These are phyloP conservation scores for Solanum tacnaense DNA, from an alignment of 257 asterid species.

Conservation along the genomic window DNA sequence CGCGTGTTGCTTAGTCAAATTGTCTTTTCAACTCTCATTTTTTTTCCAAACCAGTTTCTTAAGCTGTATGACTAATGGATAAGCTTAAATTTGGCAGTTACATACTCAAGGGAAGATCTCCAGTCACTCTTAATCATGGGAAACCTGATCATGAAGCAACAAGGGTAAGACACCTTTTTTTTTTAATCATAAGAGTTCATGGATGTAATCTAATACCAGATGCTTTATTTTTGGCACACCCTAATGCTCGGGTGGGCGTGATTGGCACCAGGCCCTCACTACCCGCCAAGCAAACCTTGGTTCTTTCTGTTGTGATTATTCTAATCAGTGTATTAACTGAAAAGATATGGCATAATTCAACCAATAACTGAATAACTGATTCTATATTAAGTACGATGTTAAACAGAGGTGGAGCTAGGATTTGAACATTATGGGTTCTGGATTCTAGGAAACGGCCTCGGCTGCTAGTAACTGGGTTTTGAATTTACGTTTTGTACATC, in stretches of 20 bases:
- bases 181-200: background rate
- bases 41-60: background rate
- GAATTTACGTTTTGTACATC: background rate
- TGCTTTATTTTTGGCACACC: background rate
- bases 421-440: background rate
- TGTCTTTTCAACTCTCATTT: background rate
- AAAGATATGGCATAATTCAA: background rate
- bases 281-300: background rate
- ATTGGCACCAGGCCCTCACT: background rate
- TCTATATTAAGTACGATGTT: background rate
- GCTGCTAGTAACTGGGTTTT: background rate
- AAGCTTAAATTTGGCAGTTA: conserved; percentile 40
- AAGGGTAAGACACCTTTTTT: conserved; percentile 34
- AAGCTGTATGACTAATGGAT: background rate
- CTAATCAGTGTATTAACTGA: background rate
- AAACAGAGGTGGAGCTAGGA: background rate
- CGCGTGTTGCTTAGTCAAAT: background rate
- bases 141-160: conserved; percentile 86
- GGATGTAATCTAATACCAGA: background rate
- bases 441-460: background rate
- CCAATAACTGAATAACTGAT: background rate
- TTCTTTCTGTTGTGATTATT: background rate
- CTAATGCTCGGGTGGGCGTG: background rate
- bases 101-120: conserved; percentile 75
- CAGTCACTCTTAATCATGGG: conserved; percentile 92